Evolutionary conservation across 305 asterid genomes (phyloP), one percentile per base, ranked within the genome.

Genomic region (Fraxinus albicans): DNA sequence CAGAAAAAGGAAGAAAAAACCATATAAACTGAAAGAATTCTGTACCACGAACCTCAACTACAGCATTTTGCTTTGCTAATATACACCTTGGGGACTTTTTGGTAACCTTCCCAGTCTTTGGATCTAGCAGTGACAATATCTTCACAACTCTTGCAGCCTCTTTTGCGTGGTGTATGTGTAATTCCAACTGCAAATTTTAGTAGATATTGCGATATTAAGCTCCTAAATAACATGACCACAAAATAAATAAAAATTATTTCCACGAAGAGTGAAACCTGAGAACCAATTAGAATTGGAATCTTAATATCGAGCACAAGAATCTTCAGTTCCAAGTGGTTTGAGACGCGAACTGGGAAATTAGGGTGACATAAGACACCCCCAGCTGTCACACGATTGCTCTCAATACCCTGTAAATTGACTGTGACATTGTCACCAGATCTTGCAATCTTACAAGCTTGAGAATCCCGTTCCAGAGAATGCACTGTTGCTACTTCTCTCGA

Each of bases 301-400:
- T 91, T 73, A 83, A 88, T 83, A 63, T 94, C 97, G 19, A 96
- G 92, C 84, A 92, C 91, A 63, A 91, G 91, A 86, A 96, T 88
- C 88, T 94, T 94, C 84, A 96, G 85, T 85, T 96, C 97, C 91
- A 96, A 87, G 81, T 84, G 94, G 89, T 91, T 88, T 77, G 98
- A 87, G 70, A 93, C 93, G 82, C 88, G 86, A 79, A 94, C 94
- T 8, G 98, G 98, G 86, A 84, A 96, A 86, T 94, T 97, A 31
- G 97, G 98, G 89, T 96, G 98, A 82, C 99, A 96, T 84, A 96
- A 80, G 83, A 96, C 97, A 19, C 95, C 95, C 67, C 99, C 98
- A 38, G 97, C 90, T 42, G 83, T 78, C 85, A 96, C 92, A 17
- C 81, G 88, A 86, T 89, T 92, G 36, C 84, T 88, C 79, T 96